phyloP scores from a whole-genome alignment of 768 basidiomycete species.

The Amanita fuliginea region DNA sequence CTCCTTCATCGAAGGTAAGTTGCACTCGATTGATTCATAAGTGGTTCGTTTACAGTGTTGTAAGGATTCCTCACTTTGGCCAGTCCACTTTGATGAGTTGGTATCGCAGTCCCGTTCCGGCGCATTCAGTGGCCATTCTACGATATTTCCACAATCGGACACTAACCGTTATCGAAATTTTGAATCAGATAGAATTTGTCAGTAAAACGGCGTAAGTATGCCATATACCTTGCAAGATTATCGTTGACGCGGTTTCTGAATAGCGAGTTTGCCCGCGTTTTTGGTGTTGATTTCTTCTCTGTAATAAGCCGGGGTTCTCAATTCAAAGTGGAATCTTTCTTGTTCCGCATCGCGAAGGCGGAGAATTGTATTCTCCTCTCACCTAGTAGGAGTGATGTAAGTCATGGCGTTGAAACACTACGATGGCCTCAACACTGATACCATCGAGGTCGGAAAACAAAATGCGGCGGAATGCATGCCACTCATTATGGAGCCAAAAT shows the following conservation, averaged over 20 bases:
- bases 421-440: not conserved
- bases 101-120: constrained; percentile 51
- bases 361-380: constrained; percentile 88
- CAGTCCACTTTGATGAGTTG: constrained; percentile 51
- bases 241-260: not conserved
- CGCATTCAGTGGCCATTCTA: constrained; percentile 43
- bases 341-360: constrained; percentile 95
- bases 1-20: constrained; percentile 60
- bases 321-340: constrained; percentile 98
- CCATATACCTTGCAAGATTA: not conserved
- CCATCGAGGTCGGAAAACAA: constrained; percentile 77
- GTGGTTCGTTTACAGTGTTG: constrained; percentile 2
- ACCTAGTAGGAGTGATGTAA: constrained; percentile 76
- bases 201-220: constrained; percentile 78
- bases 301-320: constrained; percentile 93
- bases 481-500: constrained; percentile 88
- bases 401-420: constrained; percentile 11
- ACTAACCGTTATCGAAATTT: constrained; percentile 61
- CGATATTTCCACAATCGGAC: constrained; percentile 57
- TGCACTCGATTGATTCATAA: not conserved
- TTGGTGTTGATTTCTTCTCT: constrained; percentile 94
- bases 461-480: constrained; percentile 96
- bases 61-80: constrained; percentile 70
- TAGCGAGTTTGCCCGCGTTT: constrained; percentile 95
- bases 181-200: constrained; percentile 72